A percentile compares a stretch with the other conserved stretches of the same genome.
Evolutionary conservation across 768 basidiomycete species (phyloP).

Genomic region (Lactarius trivialis): DNA sequence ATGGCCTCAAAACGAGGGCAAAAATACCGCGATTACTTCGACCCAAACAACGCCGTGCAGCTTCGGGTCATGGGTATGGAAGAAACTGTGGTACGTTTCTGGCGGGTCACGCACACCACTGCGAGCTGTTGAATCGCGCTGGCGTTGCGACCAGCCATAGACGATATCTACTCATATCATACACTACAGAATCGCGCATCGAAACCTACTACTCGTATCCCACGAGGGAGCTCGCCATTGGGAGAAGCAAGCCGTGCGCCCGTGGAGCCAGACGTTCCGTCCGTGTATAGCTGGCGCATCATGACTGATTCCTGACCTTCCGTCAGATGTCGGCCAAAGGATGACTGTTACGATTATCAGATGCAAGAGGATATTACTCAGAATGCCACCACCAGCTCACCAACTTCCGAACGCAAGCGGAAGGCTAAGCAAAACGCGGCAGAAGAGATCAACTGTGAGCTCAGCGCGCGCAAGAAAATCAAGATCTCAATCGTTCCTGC

Average conservation of each 20-base stretch:
- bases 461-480: conserved; percentile 46
- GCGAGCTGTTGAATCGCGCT: not conserved
- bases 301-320: not conserved
- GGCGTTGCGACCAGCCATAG: not conserved
- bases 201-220: not conserved
- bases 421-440: conserved; percentile 26
- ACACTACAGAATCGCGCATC: conserved; percentile 17
- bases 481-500: conserved; percentile 66
- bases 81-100: conserved; percentile 41
- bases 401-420: conserved; percentile 31
- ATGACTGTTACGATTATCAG: conserved; percentile 27
- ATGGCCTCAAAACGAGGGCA: conserved; percentile 36
- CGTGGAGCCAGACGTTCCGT: not conserved
- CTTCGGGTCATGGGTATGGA: conserved; percentile 53
- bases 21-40: conserved; percentile 64
- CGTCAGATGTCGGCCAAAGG: not conserved
- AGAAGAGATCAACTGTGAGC: conserved; percentile 24
- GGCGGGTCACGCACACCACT: not conserved
- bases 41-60: conserved; percentile 53
- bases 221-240: not conserved
- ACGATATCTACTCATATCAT: not conserved
- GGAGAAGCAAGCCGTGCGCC: not conserved
- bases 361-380: conserved; percentile 38
- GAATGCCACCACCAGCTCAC: conserved; percentile 3
- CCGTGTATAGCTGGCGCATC: not conserved